phyloP scores from a whole-genome alignment of 805 yeast species.

The Starmerella bombicola region DNA sequence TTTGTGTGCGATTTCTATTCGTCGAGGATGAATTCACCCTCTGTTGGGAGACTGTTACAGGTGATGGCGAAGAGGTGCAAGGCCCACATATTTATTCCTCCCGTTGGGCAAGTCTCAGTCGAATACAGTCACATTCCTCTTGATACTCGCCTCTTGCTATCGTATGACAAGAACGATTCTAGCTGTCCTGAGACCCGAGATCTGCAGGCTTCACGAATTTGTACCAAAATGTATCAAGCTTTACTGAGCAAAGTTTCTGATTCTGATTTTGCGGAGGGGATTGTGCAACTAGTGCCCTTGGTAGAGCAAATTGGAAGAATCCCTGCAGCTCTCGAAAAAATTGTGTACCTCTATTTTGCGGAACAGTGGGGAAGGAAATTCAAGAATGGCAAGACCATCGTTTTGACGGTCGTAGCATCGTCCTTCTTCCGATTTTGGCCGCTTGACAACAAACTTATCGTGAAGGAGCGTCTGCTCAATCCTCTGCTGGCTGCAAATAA shows the following conservation, averaged over 20 bases:
- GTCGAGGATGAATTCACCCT: constrained; percentile 10
- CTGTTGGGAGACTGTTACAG: constrained; percentile 14
- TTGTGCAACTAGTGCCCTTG: constrained; percentile 13
- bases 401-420: constrained; percentile 7
- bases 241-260: constrained; percentile 3
- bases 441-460: not conserved
- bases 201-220: not conserved
- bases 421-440: constrained; percentile 16
- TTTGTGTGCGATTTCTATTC: constrained; percentile 6
- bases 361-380: constrained; percentile 4
- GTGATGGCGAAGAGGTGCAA: constrained; percentile 3
- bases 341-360: constrained; percentile 12
- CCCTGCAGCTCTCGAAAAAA: constrained; percentile 6
- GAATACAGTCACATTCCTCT: constrained; percentile 5
- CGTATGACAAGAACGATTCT: not conserved
- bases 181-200: constrained; percentile 9
- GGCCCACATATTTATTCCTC: constrained; percentile 12
- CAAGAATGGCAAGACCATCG: constrained; percentile 4
- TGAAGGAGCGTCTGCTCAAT: constrained; percentile 2
- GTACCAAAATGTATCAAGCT: constrained; percentile 4
- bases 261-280: constrained; percentile 7
- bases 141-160: not conserved
- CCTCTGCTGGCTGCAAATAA: constrained; percentile 5
- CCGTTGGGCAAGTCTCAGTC: constrained; percentile 10
- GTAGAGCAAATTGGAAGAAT: constrained; percentile 12